phyloP scores from a whole-genome alignment of 208 protist species.

The Zelonia costaricensis region DNA sequence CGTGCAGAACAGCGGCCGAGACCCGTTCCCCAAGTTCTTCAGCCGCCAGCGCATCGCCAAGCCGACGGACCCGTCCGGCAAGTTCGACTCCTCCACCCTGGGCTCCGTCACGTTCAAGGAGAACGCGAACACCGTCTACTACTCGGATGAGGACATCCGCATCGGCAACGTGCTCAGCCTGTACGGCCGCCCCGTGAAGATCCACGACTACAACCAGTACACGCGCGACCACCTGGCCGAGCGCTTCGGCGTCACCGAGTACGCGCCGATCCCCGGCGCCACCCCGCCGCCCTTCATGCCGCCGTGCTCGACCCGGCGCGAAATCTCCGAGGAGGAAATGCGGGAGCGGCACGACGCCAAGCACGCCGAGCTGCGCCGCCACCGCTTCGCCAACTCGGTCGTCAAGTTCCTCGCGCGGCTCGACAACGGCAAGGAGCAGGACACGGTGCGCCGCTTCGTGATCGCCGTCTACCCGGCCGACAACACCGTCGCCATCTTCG shows the following conservation, averaged over 20 bases:
- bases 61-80: constrained; percentile 56
- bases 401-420: constrained; percentile 92
- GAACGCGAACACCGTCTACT: constrained; percentile 92
- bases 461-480: constrained; percentile 91
- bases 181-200: constrained; percentile 83
- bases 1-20: constrained; percentile 95
- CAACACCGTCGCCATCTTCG: constrained; percentile 93
- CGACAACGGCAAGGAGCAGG: constrained; percentile 82
- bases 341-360: constrained; percentile 77
- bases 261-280: constrained; percentile 65
- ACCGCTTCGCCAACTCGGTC: constrained; percentile 72
- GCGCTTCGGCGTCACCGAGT: constrained; percentile 61
- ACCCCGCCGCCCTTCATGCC: constrained; percentile 57
- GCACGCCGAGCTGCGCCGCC: constrained; percentile 78
- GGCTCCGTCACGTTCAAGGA: constrained; percentile 93
- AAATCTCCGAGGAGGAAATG: constrained; percentile 87
- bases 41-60: constrained; percentile 88
- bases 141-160: constrained; percentile 93
- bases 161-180: constrained; percentile 92
- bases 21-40: constrained; percentile 97
- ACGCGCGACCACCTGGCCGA: constrained; percentile 89
- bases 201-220: constrained; percentile 95
- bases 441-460: constrained; percentile 91
- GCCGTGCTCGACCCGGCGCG: constrained; percentile 77
- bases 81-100: constrained; percentile 85